A percentile compares a stretch with the other conserved stretches of the same genome.
phyloP scores from a whole-genome alignment of 1,284 basidiomycete genomes.

The Blastosporella zonata region DNA sequence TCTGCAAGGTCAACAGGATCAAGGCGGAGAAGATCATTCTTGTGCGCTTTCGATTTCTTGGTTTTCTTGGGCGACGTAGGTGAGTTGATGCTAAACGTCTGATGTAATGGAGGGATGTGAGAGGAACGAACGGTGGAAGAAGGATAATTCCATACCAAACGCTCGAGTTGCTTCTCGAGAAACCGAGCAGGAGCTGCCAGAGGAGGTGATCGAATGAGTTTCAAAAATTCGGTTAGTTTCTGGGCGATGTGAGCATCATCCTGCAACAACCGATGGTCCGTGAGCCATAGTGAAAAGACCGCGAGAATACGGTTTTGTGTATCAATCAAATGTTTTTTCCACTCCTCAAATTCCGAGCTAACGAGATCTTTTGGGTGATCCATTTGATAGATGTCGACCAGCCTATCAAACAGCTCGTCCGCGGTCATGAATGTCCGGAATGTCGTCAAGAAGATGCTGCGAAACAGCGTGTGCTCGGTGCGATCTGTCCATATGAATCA shows the following conservation, averaged over 20 bases:
- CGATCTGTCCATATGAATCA: slow-evolving; percentile 22
- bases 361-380: slow-evolving; percentile 49
- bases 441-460: slow-evolving; percentile 72
- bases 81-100: slow-evolving; percentile 17
- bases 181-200: slow-evolving; percentile 46
- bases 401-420: slow-evolving; percentile 61
- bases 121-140: background rate
- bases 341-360: slow-evolving; percentile 55
- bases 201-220: slow-evolving; percentile 39
- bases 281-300: slow-evolving; percentile 59
- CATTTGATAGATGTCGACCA: slow-evolving; percentile 63
- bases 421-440: slow-evolving; percentile 77
- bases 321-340: slow-evolving; percentile 60
- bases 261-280: slow-evolving; percentile 55
- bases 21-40: slow-evolving; percentile 50
- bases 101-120: slow-evolving; percentile 15
- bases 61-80: slow-evolving; percentile 33
- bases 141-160: slow-evolving; percentile 40
- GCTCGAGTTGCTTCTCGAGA: slow-evolving; percentile 51
- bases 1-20: slow-evolving; percentile 59
- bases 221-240: slow-evolving; percentile 55
- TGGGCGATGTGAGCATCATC: slow-evolving; percentile 62
- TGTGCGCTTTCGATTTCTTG: slow-evolving; percentile 42
- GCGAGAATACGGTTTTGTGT: slow-evolving; percentile 56
- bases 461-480: slow-evolving; percentile 49